These are phyloP conservation scores for Aureobasidium pullulans DNA, from an alignment of 2,329 filamentous ascomycete genomes.

Conservation along the genomic window DNA sequence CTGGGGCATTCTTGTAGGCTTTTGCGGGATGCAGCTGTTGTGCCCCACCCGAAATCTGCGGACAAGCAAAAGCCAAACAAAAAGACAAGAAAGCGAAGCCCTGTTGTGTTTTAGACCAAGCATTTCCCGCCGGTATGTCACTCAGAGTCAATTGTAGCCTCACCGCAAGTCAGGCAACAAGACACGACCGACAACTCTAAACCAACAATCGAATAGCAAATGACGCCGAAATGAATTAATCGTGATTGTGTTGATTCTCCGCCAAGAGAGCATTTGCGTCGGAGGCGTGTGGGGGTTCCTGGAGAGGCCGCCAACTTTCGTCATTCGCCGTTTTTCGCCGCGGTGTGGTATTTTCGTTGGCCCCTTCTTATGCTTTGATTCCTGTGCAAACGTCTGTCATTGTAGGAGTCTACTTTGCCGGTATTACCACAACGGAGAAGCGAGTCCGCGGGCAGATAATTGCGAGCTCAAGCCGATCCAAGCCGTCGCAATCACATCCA, in stretches of 20 bases:
- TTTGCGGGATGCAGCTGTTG: neutral
- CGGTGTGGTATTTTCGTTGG: neutral
- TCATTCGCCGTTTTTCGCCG: slow-evolving; percentile 6
- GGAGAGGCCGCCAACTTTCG: neutral
- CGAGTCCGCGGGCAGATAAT: neutral
- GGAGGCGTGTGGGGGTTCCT: neutral
- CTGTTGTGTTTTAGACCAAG: neutral
- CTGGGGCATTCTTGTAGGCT: neutral
- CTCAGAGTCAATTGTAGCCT: neutral
- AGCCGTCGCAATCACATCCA: neutral
- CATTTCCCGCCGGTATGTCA: neutral
- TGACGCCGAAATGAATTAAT: neutral
- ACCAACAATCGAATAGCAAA: neutral
- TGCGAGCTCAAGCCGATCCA: neutral
- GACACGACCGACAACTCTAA: neutral
- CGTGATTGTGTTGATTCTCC: neutral
- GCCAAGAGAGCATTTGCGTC: slow-evolving; percentile 5
- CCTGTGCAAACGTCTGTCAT: neutral
- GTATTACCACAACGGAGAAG: neutral
- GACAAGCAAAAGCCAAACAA: slow-evolving; percentile 6
- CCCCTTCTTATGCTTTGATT: neutral
- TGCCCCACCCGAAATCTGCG: neutral
- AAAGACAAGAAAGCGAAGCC: neutral
- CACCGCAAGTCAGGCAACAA: neutral
- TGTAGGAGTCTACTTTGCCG: neutral